phyloP scores from a whole-genome alignment of 352 stramenopile species.

The Pythium sukuiense region DNA sequence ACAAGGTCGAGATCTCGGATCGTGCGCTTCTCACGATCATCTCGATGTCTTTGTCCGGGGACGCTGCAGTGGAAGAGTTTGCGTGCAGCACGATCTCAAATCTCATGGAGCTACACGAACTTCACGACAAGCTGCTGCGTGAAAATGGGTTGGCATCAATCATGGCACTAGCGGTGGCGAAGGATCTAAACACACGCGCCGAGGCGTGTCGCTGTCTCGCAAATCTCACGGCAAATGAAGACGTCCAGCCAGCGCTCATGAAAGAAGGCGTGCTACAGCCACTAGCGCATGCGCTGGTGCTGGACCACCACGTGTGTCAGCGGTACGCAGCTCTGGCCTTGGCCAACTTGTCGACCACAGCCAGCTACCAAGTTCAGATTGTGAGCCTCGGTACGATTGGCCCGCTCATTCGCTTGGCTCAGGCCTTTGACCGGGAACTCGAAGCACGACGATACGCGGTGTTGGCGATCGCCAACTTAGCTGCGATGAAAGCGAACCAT shows the following conservation, averaged over 20 bases:
- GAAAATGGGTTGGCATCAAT: constrained; percentile 93
- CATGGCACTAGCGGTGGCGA: constrained; percentile 88
- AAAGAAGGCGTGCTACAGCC: constrained; percentile 90
- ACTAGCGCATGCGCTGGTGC: constrained; percentile 87
- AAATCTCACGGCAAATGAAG: constrained; percentile 95
- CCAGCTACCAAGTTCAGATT: constrained; percentile 94
- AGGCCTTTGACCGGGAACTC: constrained; percentile 88
- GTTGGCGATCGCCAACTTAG: constrained; percentile 94
- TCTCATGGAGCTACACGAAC: constrained; percentile 93
- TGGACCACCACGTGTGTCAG: constrained; percentile 92
- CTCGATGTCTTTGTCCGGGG: constrained; percentile 91
- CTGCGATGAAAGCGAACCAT: constrained; percentile 94
- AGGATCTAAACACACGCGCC: constrained; percentile 89
- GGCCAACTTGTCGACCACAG: constrained; percentile 94
- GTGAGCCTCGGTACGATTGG: constrained; percentile 92
- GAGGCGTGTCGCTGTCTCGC: constrained; percentile 93
- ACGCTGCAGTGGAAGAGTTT: constrained; percentile 91
- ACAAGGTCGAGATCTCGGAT: constrained; percentile 95
- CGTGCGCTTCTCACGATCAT: constrained; percentile 95
- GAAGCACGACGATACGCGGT: constrained; percentile 93
- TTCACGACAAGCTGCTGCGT: constrained; percentile 94
- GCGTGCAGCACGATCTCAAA: constrained; percentile 94
- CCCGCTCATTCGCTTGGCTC: constrained; percentile 88
- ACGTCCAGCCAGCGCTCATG: constrained; percentile 91
- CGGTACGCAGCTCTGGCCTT: constrained; percentile 92